A percentile compares a stretch with the other conserved stretches of the same genome.
These are phyloP conservation scores for Daedaleopsis nitida DNA, from an alignment of 768 basidiomycete genomes.

Conservation along the genomic window DNA sequence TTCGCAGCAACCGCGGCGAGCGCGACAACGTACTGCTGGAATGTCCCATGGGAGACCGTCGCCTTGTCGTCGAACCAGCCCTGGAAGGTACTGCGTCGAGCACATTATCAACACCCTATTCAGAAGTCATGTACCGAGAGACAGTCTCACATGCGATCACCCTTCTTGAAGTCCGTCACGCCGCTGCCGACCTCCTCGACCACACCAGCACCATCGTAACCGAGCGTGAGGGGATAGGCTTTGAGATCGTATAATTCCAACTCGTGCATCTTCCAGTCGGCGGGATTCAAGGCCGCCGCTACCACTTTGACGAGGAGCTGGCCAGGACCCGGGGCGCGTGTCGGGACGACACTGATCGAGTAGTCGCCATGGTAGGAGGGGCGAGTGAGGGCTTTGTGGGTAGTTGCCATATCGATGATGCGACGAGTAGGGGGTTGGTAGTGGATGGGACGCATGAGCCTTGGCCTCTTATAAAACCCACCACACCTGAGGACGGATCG, in stretches of 20 bases:
- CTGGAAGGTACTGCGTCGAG: not conserved
- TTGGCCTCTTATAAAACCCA: no score
- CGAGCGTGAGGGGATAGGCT: conserved; percentile 31
- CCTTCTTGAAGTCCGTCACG: conserved; percentile 27
- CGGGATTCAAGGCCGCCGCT: conserved; percentile 35
- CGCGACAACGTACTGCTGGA: not conserved
- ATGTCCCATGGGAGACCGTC: not conserved
- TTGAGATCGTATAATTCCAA: conserved; percentile 31
- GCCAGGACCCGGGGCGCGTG: conserved; percentile 22
- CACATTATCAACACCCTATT: no score
- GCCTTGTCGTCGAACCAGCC: not conserved
- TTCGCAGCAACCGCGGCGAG: not conserved
- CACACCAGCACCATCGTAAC: conserved; percentile 34
- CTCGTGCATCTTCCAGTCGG: conserved; percentile 34
- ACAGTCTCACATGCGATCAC: conserved; percentile 26
- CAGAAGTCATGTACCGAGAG: not conserved
- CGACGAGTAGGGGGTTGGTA: no score
- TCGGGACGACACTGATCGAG: conserved; percentile 16
- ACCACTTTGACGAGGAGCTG: conserved; percentile 30
- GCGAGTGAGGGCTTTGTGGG: conserved; percentile 10
- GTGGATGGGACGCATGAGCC: no score
- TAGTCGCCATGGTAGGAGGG: conserved; percentile 26
- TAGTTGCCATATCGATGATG: not conserved
- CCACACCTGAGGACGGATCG: no score
- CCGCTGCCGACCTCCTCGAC: conserved; percentile 41